Percentiles rank a stretch among this genome's conserved stretches.
Conservation (phyloP, 768 basidiomycete genomes). For the Amanita phalloides region DNA sequence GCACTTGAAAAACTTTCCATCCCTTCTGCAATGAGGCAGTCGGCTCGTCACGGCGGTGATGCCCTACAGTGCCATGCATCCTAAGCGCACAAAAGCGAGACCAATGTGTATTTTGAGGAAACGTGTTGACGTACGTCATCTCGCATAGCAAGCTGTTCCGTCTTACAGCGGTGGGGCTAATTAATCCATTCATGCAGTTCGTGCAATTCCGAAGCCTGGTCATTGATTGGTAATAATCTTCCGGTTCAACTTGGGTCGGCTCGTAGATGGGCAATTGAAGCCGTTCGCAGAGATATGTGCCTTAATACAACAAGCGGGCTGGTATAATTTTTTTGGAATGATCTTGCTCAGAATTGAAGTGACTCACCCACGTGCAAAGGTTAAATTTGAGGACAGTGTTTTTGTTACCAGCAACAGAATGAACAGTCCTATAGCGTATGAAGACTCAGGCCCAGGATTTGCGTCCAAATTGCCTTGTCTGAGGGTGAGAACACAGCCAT, state of each 20-base stretch:
- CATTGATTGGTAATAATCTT: not conserved
- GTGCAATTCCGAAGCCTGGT: not conserved
- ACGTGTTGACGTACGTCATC: slow-evolving; percentile 1
- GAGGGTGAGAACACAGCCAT: not conserved
- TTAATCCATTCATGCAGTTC: not conserved
- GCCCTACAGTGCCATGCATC: not conserved
- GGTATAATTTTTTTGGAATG: not conserved
- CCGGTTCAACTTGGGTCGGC: not conserved
- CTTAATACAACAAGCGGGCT: not conserved
- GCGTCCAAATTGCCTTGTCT: not conserved
- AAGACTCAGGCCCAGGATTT: not conserved
- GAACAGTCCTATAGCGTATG: not conserved
- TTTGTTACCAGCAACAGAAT: not conserved
- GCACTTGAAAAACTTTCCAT: not conserved
- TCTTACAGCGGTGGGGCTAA: not conserved
- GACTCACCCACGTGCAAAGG: not conserved
- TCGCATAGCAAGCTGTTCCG: not conserved
- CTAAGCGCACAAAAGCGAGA: not conserved
- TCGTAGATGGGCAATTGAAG: not conserved
- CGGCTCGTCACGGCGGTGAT: not conserved
- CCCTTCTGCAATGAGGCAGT: not conserved
- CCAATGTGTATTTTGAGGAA: not conserved
- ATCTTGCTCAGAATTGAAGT: not conserved
- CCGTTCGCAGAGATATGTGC: not conserved
- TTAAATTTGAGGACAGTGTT: not conserved